phyloP scores from a whole-genome alignment of 2,329 filamentous ascomycete genomes.

The Fusarium keratoplasticum region DNA sequence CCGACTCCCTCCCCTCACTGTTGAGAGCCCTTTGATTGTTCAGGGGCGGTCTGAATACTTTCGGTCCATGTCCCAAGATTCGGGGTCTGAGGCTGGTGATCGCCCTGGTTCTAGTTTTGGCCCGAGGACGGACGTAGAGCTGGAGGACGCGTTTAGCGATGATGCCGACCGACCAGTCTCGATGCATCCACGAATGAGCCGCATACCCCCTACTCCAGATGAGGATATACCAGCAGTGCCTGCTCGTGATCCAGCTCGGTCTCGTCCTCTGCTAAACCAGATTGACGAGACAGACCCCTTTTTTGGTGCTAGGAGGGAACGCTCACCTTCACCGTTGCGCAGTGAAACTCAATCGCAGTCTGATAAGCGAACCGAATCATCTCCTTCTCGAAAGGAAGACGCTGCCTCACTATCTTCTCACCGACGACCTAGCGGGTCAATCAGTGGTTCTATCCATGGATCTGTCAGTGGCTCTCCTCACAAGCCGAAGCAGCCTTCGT shows the following conservation, averaged over 20 bases:
- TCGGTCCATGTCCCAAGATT: slow-evolving; percentile 77
- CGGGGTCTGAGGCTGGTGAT: slow-evolving; percentile 57
- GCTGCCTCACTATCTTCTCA: slow-evolving; percentile 52
- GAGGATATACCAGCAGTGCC: slow-evolving; percentile 59
- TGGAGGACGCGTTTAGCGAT: slow-evolving; percentile 66
- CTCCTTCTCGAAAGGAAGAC: slow-evolving; percentile 49
- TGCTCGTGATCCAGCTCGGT: slow-evolving; percentile 55
- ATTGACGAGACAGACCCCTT: slow-evolving; percentile 54
- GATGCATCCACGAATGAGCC: slow-evolving; percentile 80
- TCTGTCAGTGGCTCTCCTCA: slow-evolving; percentile 57
- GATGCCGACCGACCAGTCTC: slow-evolving; percentile 72
- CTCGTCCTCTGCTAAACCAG: slow-evolving; percentile 51
- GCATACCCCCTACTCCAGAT: slow-evolving; percentile 64
- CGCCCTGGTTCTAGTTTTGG: slow-evolving; percentile 52
- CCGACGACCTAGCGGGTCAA: slow-evolving; percentile 38
- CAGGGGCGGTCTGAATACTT: slow-evolving; percentile 85
- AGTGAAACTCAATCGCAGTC: slow-evolving; percentile 49
- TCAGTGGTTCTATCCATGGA: slow-evolving; percentile 45
- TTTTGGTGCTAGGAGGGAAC: slow-evolving; percentile 68
- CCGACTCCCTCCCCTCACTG: slow-evolving; percentile 83
- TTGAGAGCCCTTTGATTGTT: slow-evolving; percentile 81
- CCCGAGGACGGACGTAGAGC: slow-evolving; percentile 66
- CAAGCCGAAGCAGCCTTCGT: slow-evolving; percentile 57
- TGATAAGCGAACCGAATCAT: slow-evolving; percentile 44
- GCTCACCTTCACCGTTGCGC: slow-evolving; percentile 67